These are phyloP conservation scores for Microbotryum scabiosae DNA, from an alignment of 1,284 basidiomycete genomes.

Conservation along the genomic window DNA sequence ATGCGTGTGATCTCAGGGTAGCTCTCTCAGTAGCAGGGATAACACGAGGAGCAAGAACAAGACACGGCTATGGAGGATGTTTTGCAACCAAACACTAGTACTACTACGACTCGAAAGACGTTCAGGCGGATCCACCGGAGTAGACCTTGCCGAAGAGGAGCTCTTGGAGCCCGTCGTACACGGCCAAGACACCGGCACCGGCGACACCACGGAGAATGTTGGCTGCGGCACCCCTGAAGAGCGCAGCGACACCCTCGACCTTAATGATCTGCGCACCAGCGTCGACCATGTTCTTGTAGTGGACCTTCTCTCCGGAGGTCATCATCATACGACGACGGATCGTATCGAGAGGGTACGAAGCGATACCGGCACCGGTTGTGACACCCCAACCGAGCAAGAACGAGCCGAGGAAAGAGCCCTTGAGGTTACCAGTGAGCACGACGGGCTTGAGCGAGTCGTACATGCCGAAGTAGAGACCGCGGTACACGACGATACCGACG, in stretches of 20 bases:
- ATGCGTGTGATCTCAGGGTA: too few relatives aligned
- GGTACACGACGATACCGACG: conserved; percentile 91
- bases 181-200: conserved; percentile 90
- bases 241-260: conserved; percentile 71
- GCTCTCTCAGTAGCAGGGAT: too few relatives aligned
- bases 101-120: not conserved
- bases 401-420: conserved; percentile 84
- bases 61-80: too few relatives aligned
- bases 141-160: conserved; percentile 41
- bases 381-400: conserved; percentile 74
- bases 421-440: conserved; percentile 74
- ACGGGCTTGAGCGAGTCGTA: conserved; percentile 85
- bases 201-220: conserved; percentile 88
- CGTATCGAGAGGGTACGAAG: conserved; percentile 89
- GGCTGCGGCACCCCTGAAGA: conserved; percentile 64
- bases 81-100: too few relatives aligned
- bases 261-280: conserved; percentile 67
- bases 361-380: conserved; percentile 89
- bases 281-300: conserved; percentile 77
- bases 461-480: conserved; percentile 66
- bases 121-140: not conserved
- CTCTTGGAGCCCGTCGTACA: conserved; percentile 84
- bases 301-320: conserved; percentile 57
- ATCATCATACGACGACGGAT: conserved; percentile 67
- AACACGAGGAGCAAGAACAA: too few relatives aligned